Conservation (phyloP, 148 eudicot species). For the Camellia sinensis region DNA sequence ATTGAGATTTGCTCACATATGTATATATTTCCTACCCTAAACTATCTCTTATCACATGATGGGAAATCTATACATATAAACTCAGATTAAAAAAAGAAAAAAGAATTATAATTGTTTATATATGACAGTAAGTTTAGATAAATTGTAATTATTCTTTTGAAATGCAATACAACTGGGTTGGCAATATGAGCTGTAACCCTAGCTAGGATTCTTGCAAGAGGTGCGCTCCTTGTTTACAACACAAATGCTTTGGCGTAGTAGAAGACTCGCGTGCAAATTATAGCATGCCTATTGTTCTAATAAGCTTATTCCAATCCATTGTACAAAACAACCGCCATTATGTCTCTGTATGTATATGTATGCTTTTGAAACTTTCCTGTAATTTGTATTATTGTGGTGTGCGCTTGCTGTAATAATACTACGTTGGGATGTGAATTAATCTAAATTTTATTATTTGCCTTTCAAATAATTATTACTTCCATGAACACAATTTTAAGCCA, state of each 20-base stretch:
- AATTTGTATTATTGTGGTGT: background rate
- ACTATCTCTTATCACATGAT: too few species aligned
- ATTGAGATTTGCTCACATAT: background rate
- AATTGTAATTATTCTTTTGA: background rate
- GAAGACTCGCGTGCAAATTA: background rate
- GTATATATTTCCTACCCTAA: too few species aligned
- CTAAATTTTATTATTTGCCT: background rate
- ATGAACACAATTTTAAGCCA: background rate
- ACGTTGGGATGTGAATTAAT: background rate
- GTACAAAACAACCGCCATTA: background rate
- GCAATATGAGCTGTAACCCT: constrained; percentile 85
- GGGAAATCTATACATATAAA: too few species aligned
- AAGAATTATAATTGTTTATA: too few species aligned
- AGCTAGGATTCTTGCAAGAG: constrained; percentile 76
- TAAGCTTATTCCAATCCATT: background rate
- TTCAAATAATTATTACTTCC: background rate
- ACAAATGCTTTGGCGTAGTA: constrained; percentile 77
- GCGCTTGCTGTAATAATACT: background rate
- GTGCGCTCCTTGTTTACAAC: constrained; percentile 90
- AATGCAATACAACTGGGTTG: constrained; percentile 64
- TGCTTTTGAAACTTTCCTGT: background rate
- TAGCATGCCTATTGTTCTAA: background rate
- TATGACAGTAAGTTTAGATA: background rate
- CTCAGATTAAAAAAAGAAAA: too few species aligned
- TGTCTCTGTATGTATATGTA: background rate